Evolutionary conservation across 2,329 filamentous ascomycete genomes (phyloP), one percentile per base, ranked within the genome.

Genomic region (Chaetomiaceae sp.): DNA sequence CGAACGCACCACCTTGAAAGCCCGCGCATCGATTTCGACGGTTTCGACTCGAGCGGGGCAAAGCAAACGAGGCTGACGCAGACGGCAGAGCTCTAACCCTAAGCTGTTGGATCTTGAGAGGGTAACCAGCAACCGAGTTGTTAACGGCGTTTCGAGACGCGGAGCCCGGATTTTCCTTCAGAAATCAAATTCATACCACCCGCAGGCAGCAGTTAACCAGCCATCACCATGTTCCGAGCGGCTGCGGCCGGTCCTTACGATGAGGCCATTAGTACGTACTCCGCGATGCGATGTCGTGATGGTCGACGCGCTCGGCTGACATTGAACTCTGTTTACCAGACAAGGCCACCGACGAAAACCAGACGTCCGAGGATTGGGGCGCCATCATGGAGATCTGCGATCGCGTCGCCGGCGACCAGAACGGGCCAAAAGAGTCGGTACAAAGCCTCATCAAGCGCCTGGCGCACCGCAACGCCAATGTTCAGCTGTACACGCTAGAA

Each of bases 321-420:
- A 55, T 25, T 54, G 27, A 21, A 32, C 50, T 48, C 29, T 14
- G 2, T 21, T 51, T 37, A 36, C 57, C 58, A 84, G 80, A 75
- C 71, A 83, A 82, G 75, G 91, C 94, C 67, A 99, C 94, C 52
- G 94, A 99, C 73, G 94, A 99, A 79, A 99, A 96, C 72, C 81
- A 97, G 64, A 97, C 91, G 20, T 87, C 86, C 27, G 82, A 95
- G 67, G 82, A 85, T 67, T 85, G 82, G 82, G 78, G 75, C 43
- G 79, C 79, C 64, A 84, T 84, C 64, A 79, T 84, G 67, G 79
- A 82, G 66, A 77, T 84, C 47, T 83, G 80, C 72, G 80, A 83
- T 68, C 80, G 80, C 59, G 80, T 82, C 37, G 67, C 73, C 18
- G 69, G 69, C 62, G 79, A 83, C 57, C 61, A 68, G 50, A 81